phyloP scores from a whole-genome alignment of 306 rosid species.

The Alnus rubra region DNA sequence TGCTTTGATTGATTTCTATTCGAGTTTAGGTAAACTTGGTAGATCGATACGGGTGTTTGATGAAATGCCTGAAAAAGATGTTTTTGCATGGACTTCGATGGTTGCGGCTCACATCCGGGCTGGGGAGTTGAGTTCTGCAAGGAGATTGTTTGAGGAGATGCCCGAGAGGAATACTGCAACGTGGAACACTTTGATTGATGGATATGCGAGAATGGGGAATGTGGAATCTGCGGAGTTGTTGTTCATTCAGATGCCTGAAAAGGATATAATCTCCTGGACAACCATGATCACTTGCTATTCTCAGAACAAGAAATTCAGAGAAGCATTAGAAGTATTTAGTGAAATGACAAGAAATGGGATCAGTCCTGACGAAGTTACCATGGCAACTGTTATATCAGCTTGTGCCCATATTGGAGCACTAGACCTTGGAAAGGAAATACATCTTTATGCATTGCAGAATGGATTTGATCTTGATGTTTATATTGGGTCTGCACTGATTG shows the following conservation, averaged over 20 bases:
- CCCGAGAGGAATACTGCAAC: slow-evolving; percentile 55
- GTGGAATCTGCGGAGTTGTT: slow-evolving; percentile 49
- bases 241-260: slow-evolving; percentile 55
- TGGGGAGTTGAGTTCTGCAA: slow-evolving; percentile 55
- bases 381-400: slow-evolving; percentile 63
- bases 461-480: slow-evolving; percentile 70
- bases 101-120: slow-evolving; percentile 47
- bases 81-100: slow-evolving; percentile 75
- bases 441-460: slow-evolving; percentile 53
- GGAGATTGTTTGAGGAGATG: slow-evolving; percentile 70
- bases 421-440: slow-evolving; percentile 67
- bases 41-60: slow-evolving; percentile 55
- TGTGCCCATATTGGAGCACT: slow-evolving; percentile 87
- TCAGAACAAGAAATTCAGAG: slow-evolving; percentile 40
- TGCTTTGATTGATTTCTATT: slow-evolving; percentile 62
- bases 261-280: slow-evolving; percentile 81
- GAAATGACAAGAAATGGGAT: slow-evolving; percentile 54
- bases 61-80: slow-evolving; percentile 65
- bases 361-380: slow-evolving; percentile 66
- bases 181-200: slow-evolving; percentile 77
- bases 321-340: slow-evolving; percentile 53
- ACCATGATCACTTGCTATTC: slow-evolving; percentile 65
- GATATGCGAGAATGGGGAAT: slow-evolving; percentile 55
- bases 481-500: slow-evolving; percentile 71
- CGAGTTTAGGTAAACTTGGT: slow-evolving; percentile 33